Conservation (phyloP, 116 monocot genomes). For the Dioscorea cayenensis region DNA sequence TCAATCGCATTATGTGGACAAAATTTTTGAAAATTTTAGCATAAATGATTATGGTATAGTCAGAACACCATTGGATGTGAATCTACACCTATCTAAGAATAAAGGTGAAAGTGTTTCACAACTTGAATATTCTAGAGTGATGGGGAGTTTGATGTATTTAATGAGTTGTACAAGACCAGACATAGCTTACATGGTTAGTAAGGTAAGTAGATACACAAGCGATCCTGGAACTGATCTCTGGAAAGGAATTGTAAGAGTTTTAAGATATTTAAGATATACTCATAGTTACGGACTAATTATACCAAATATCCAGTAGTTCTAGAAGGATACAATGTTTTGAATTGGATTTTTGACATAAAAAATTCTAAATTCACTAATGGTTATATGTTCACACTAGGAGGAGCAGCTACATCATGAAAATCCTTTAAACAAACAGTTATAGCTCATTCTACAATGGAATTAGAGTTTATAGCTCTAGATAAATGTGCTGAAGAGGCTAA, state of each 20-base stretch:
- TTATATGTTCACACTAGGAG: background rate
- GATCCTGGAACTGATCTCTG: background rate
- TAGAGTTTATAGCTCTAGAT: background rate
- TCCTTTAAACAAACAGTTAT: constrained; percentile 9
- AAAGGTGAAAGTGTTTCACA: background rate
- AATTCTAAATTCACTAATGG: background rate
- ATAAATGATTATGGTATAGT: background rate
- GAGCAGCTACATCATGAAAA: background rate
- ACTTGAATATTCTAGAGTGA: background rate
- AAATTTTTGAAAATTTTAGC: background rate
- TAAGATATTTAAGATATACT: background rate
- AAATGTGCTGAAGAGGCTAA: no score
- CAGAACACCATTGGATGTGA: background rate
- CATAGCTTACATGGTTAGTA: background rate
- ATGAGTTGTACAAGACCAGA: background rate
- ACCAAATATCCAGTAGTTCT: background rate
- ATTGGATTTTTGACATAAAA: background rate
- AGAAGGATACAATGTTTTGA: background rate
- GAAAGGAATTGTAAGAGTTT: constrained; percentile 2
- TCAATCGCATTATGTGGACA: constrained; percentile 5
- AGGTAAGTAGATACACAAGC: constrained; percentile 1
- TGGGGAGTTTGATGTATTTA: constrained; percentile 2
- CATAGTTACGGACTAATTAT: background rate
- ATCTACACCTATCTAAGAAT: background rate
- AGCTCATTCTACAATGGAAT: constrained; percentile 1